Base-by-base conservation (phyloP, 2,329 filamentous ascomycete genomes). In the Raffaelea deltoideospora region DNA sequence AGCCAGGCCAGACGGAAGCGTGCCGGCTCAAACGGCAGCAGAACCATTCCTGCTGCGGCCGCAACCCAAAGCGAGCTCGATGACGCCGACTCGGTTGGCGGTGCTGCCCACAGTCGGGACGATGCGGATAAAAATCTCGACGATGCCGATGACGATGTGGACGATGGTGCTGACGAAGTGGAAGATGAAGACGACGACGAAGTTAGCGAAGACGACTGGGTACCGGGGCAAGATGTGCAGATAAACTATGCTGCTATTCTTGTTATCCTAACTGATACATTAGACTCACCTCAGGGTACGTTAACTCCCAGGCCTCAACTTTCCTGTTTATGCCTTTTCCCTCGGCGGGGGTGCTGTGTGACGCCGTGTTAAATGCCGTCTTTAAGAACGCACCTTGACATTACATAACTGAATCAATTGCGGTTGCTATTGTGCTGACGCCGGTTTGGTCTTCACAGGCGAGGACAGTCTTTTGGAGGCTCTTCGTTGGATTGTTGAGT, bases 181-280 rank as follows among this genome's bases (percentile, higher is more conserved):
- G 69, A 71, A 24, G 68, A 73, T 5, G 67, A 69, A 3, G 63
- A 62, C 22, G 63, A 64, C n/a, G 64, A 65, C 31, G 60, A 66
- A 14, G 76, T 74, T 42, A 76, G 72, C 31, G 87, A 94, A 48
- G 87, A 87, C 41, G 90, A 96, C 52, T 98, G 88, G 86, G 79
- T 96, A 32, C 92, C 92, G 0, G 90, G 92, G 1, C 90, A 98
- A 57, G 90, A 98, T 55, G 86, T 95, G 8, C 80, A 92, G 41
- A 83, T 98, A 43, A 88, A 96, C 56, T 84, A 94, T 56, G 77
- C 83, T 41, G 84, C 80, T 46, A 93, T 98, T 26, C 61, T 98
- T 33, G 83, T 92, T 47, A 98, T 96, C 37, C 60, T 98, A 30
- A 86, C 93, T 3, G 77, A 79, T 11, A 95, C 90, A 44, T 68